phyloP scores from a whole-genome alignment of 1,284 basidiomycete species.

The Pseudozyma sp. region DNA sequence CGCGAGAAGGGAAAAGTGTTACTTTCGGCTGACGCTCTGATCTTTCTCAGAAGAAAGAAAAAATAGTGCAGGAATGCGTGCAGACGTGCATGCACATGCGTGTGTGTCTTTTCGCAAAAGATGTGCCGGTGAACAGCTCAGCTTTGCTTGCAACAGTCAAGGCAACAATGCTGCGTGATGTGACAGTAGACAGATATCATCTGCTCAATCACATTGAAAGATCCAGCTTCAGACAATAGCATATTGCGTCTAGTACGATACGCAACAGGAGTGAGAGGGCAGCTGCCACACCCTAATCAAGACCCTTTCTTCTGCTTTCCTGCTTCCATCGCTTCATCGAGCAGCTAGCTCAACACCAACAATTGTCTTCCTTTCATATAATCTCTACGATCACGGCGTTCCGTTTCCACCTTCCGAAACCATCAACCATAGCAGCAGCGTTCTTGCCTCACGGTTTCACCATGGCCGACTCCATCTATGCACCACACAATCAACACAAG shows the following conservation, averaged over 20 bases:
- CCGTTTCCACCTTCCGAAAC: background rate
- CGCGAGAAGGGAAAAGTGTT: conserved; percentile 8
- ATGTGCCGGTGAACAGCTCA: no score
- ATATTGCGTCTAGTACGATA: no score
- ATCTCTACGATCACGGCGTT: no score
- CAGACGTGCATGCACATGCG: conserved; percentile 1
- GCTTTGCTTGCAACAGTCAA: background rate
- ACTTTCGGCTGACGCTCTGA: conserved; percentile 13
- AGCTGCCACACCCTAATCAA: background rate
- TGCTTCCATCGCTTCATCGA: background rate
- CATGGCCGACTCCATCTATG: conserved; percentile 60
- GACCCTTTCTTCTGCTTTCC: background rate
- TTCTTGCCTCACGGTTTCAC: conserved; percentile 2
- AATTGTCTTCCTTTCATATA: background rate
- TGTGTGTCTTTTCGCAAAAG: background rate
- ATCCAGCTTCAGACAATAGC: background rate
- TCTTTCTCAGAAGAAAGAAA: conserved; percentile 36
- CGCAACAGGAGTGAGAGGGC: background rate
- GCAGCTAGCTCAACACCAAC: background rate
- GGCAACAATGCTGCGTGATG: background rate
- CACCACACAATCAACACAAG: conserved; percentile 49
- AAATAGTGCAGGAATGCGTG: conserved; percentile 11
- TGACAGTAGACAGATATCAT: conserved; percentile 1
- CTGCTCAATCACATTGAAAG: conserved; percentile 2
- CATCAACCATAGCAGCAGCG: background rate